These are phyloP conservation scores for Paracorniculantispora psalliotae DNA, from an alignment of 2,329 filamentous ascomycete genomes.

Conservation along the genomic window DNA sequence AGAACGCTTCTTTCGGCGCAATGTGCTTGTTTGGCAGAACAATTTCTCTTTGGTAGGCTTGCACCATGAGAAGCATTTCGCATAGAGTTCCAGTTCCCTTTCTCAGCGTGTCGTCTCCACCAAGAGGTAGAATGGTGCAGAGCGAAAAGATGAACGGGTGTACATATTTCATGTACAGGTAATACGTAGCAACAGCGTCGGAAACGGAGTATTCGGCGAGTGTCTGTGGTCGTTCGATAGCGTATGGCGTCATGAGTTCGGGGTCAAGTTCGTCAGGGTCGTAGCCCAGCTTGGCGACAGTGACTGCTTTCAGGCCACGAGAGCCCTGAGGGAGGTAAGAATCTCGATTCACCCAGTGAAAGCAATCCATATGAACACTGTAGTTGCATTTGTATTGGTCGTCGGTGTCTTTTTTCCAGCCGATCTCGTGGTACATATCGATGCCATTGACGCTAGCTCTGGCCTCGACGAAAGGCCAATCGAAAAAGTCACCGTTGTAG, in stretches of 20 bases:
- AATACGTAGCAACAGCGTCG: constrained; percentile 97
- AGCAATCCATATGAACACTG: constrained; percentile 98
- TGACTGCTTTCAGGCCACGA: constrained; percentile 94
- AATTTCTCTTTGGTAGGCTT: constrained; percentile 89
- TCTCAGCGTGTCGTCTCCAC: constrained; percentile 84
- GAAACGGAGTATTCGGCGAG: constrained; percentile 97
- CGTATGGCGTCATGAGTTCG: constrained; percentile 93
- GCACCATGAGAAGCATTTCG: constrained; percentile 98
- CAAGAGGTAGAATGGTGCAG: constrained; percentile 91
- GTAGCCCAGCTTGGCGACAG: constrained; percentile 95
- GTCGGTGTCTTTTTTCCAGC: constrained; percentile 90
- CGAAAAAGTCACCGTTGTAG: constrained; percentile 99
- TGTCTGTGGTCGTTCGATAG: constrained; percentile 84
- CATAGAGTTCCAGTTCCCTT: constrained; percentile 98
- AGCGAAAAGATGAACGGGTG: constrained; percentile 99
- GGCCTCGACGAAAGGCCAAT: constrained; percentile 98
- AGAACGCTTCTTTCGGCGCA: constrained; percentile 86
- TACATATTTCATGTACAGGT: constrained; percentile 99
- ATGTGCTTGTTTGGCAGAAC: constrained; percentile 95
- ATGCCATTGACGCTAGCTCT: constrained; percentile 91
- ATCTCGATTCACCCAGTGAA: constrained; percentile 98
- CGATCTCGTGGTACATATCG: constrained; percentile 98
- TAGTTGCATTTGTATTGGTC: constrained; percentile 96
- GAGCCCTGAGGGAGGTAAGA: constrained; percentile 96
- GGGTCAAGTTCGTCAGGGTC: constrained; percentile 97